Conservation (phyloP, 2,329 filamentous ascomycete species). For the Fusarium mundagurra region DNA sequence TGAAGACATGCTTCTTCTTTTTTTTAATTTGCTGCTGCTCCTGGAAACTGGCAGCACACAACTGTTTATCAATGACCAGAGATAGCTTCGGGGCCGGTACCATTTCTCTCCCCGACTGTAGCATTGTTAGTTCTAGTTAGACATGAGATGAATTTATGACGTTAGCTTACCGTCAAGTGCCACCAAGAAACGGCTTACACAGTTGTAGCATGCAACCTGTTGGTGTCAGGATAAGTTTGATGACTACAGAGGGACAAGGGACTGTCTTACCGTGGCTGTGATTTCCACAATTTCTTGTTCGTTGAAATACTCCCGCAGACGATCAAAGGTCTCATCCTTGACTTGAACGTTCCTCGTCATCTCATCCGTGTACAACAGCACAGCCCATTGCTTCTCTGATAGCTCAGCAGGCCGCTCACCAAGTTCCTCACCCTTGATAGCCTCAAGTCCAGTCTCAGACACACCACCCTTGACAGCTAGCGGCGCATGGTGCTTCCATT, state of each 20-base stretch:
- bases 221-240: conserved; percentile 24
- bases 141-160: conserved; percentile 8
- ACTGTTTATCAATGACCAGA: conserved; percentile 45
- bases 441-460: conserved; percentile 58
- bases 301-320: conserved; percentile 68
- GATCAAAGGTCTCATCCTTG: conserved; percentile 72
- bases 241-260: neutral
- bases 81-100: conserved; percentile 58
- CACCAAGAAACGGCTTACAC: conserved; percentile 84
- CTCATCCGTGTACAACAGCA: conserved; percentile 79
- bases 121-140: conserved; percentile 41
- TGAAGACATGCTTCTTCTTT: neutral
- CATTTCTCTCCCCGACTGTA: conserved; percentile 67
- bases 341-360: conserved; percentile 83
- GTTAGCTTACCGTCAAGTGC: conserved; percentile 74
- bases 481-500: conserved; percentile 83
- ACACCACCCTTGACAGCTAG: conserved; percentile 69
- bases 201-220: conserved; percentile 79
- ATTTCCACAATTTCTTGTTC: conserved; percentile 84
- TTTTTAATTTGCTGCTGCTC: conserved; percentile 9
- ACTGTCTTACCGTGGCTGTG: conserved; percentile 71
- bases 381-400: conserved; percentile 71
- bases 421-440: conserved; percentile 50
- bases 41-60: conserved; percentile 1
- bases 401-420: conserved; percentile 52